Conservation (phyloP, 2,329 filamentous ascomycete genomes). For the Hymenoscyphus fructigenus region DNA sequence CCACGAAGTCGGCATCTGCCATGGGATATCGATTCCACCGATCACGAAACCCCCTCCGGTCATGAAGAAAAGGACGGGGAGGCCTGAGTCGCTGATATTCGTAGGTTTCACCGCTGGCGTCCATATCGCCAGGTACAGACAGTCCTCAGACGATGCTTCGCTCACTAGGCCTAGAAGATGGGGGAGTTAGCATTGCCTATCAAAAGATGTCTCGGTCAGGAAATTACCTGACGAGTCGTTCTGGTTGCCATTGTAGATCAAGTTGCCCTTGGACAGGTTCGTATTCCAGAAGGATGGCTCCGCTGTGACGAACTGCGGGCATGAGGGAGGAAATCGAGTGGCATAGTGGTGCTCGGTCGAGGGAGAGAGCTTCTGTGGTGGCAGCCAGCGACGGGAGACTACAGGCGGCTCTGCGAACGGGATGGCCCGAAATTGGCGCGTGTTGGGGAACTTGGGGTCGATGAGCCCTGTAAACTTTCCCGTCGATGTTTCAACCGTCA, state of each 20-base stretch:
- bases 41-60: slow-evolving; percentile 26
- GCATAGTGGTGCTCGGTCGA: slow-evolving; percentile 23
- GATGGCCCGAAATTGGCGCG: slow-evolving; percentile 43
- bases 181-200: background rate
- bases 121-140: slow-evolving; percentile 30
- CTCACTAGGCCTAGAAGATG: slow-evolving; percentile 22
- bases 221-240: too few relatives aligned
- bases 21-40: slow-evolving; percentile 13
- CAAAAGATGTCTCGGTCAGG: too few relatives aligned
- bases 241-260: slow-evolving; percentile 16
- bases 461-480: slow-evolving; percentile 12
- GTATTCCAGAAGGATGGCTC: slow-evolving; percentile 34
- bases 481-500: slow-evolving; percentile 30
- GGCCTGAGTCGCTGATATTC: slow-evolving; percentile 36
- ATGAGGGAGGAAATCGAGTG: slow-evolving; percentile 26
- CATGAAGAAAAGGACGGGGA: slow-evolving; percentile 43
- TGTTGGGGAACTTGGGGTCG: slow-evolving; percentile 11
- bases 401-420: slow-evolving; percentile 53
- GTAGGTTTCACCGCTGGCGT: slow-evolving; percentile 18
- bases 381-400: slow-evolving; percentile 42
- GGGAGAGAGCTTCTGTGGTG: slow-evolving; percentile 20
- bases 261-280: slow-evolving; percentile 21
- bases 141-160: slow-evolving; percentile 28
- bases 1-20: slow-evolving; percentile 13
- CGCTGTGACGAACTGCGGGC: slow-evolving; percentile 31